A percentile compares a stretch with the other conserved stretches of the same genome.
Evolutionary conservation across 768 basidiomycete species (phyloP).

Genomic region (Podaxis sp.): DNA sequence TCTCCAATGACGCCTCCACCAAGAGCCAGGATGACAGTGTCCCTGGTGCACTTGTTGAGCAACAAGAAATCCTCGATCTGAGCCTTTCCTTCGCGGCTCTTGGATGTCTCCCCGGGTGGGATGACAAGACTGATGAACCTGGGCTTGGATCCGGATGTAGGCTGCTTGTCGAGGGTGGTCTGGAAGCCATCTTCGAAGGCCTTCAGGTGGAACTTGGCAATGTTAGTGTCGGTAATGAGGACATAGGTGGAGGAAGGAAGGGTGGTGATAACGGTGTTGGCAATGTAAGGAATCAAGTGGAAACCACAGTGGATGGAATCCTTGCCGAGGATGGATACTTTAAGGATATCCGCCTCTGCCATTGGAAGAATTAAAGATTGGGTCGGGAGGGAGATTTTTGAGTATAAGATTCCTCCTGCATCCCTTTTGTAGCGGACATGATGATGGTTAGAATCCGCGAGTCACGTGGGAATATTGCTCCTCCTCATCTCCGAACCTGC

Average conservation of each 20-base stretch:
- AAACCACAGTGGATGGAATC: slow-evolving; percentile 94
- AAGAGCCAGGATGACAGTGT: slow-evolving; percentile 89
- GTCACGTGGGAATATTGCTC: slow-evolving; percentile 13
- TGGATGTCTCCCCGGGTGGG: slow-evolving; percentile 89
- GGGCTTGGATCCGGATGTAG: slow-evolving; percentile 32
- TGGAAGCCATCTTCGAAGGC: slow-evolving; percentile 69
- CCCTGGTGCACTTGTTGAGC: slow-evolving; percentile 84
- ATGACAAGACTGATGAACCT: slow-evolving; percentile 80
- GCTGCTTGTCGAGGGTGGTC: slow-evolving; percentile 28
- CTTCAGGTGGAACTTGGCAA: slow-evolving; percentile 76
- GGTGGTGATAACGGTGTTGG: slow-evolving; percentile 61
- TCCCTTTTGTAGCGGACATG: slow-evolving; percentile 15
- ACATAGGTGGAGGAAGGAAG: slow-evolving; percentile 86
- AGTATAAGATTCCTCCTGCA: slow-evolving; percentile 1
- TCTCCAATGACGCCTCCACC: slow-evolving; percentile 99
- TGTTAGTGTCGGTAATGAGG: slow-evolving; percentile 88
- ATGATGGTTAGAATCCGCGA: slow-evolving; percentile 4
- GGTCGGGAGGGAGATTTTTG: slow-evolving; percentile 7
- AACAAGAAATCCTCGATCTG: slow-evolving; percentile 92
- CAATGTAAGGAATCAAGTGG: slow-evolving; percentile 87
- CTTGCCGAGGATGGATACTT: slow-evolving; percentile 81
- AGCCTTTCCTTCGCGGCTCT: slow-evolving; percentile 89
- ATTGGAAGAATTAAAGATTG: background rate
- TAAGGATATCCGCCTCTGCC: slow-evolving; percentile 56
- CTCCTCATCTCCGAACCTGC: background rate